A percentile compares a stretch with the other conserved stretches of the same genome.
phyloP scores from a whole-genome alignment of 805 yeast species.

The Suhomyces vadensis region DNA sequence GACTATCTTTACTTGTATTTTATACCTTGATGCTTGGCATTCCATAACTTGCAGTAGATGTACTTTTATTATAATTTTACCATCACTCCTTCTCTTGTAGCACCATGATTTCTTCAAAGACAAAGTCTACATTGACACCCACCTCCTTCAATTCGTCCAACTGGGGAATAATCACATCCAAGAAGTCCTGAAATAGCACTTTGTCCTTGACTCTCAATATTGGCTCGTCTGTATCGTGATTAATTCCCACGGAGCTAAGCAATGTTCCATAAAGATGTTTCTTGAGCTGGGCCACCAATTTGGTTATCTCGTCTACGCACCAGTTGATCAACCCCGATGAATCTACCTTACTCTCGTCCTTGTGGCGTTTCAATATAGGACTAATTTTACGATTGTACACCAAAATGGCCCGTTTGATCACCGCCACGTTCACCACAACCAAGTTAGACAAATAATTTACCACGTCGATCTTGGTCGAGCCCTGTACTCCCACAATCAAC shows the following conservation, averaged over 20 bases:
- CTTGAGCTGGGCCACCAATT: slow-evolving; percentile 58
- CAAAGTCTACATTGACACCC: slow-evolving; percentile 75
- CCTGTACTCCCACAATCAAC: slow-evolving; percentile 41
- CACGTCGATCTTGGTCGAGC: slow-evolving; percentile 44
- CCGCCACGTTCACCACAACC: slow-evolving; percentile 39
- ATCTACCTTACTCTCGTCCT: slow-evolving; percentile 24
- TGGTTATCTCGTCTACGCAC: slow-evolving; percentile 65
- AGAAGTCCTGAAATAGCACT: slow-evolving; percentile 43
- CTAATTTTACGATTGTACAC: slow-evolving; percentile 44
- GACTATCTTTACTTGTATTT: no score
- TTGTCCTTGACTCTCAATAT: slow-evolving; percentile 35
- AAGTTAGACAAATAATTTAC: slow-evolving; percentile 42
- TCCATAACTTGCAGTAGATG: no score
- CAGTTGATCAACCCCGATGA: slow-evolving; percentile 72
- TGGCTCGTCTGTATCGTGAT: slow-evolving; percentile 26
- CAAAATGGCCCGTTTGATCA: slow-evolving; percentile 49
- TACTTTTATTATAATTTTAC: no score
- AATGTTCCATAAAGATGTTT: slow-evolving; percentile 69
- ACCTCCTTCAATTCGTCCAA: slow-evolving; percentile 59
- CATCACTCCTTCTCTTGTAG: slow-evolving; percentile 7
- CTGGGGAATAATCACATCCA: slow-evolving; percentile 56
- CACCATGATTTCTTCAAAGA: slow-evolving; percentile 47
- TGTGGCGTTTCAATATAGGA: slow-evolving; percentile 27
- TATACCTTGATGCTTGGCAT: no score
- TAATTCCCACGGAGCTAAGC: slow-evolving; percentile 39